Base-by-base conservation (phyloP, 2,329 filamentous ascomycete genomes). In the Calonectria henricotiae region DNA sequence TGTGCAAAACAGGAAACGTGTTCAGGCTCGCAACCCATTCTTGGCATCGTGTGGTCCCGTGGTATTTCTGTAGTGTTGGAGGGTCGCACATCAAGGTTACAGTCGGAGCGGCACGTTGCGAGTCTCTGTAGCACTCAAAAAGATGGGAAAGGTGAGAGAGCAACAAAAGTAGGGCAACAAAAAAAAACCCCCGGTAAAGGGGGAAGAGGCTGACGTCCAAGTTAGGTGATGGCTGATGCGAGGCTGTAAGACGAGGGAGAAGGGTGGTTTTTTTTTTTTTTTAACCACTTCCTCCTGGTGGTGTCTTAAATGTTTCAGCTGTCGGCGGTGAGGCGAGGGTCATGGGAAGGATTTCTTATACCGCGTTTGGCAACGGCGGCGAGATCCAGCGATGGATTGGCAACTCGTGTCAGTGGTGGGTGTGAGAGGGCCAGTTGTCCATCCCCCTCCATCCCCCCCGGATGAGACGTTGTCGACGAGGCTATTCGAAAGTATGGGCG, bases 21-120 rank as follows among this genome's bases (percentile, higher is more conserved):
- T 20, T 39, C 15, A 46, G 35, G 11, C 20, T 23, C 39, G 39
- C 20, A 32, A 32, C 7, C 41, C 32, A 35, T 51, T 60, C 51
- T 39, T 39, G 35, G 35, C 12, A 39, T 25, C 9, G 49, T n/a
- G 61, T 63, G 67, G 55, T 46, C 67, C 44, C 67, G 67, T 68
- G 67, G 67, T 20, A 51, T 39, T 23, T 30, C 32, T 15, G 11
- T n/a, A 25, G 62, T 43, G 67, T 37, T 44, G 60, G 46, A 51
- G 49, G 67, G 67, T 69, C 39, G 62, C 67, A 69, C 55, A 23
- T 47, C 54, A 62, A 63, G 32, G 68, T 70, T 54, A 43, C 68
- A 70, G 64, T 49, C 51, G 68, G 68, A 23, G 68, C 58, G 68
- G 68, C 68, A 41, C 68, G 58, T 51, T 51, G 65, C 65, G 55